Conservation (phyloP, 495 filamentous ascomycete genomes). For the Usnea hakonensis region DNA sequence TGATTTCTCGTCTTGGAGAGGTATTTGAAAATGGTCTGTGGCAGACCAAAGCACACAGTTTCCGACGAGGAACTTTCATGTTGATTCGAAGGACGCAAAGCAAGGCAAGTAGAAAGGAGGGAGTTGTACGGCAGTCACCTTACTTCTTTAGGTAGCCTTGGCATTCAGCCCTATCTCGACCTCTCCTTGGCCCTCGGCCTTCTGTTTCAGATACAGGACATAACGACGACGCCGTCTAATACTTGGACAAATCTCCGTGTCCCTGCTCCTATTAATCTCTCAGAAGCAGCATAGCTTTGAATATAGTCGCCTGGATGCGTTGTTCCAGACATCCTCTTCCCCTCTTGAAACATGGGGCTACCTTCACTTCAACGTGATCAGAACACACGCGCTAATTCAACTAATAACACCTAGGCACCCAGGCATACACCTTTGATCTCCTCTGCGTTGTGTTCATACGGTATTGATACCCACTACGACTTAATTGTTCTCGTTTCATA, state of each 20-base stretch:
- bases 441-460: not conserved
- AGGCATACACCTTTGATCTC: not conserved
- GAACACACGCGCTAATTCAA: not conserved
- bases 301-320: not conserved
- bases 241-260: not conserved
- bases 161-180: not conserved
- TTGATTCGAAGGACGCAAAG: not conserved
- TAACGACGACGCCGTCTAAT: not conserved
- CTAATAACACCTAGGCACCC: no score
- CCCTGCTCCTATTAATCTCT: no score
- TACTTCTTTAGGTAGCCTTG: no score
- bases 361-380: not conserved
- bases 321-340: not conserved
- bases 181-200: no score
- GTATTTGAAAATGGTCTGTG: constrained; percentile 38
- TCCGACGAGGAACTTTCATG: constrained; percentile 17
- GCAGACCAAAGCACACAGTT: not conserved
- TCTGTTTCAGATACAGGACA: not conserved
- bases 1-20: constrained; percentile 32
- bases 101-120: not conserved
- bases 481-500: not conserved
- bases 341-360: not conserved
- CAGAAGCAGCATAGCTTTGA: not conserved
- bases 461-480: not conserved
- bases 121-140: no score